Evolutionary conservation across 306 rosid genomes (phyloP), one percentile per base, ranked within the genome.

Genomic region (Prunus davidiana): DNA sequence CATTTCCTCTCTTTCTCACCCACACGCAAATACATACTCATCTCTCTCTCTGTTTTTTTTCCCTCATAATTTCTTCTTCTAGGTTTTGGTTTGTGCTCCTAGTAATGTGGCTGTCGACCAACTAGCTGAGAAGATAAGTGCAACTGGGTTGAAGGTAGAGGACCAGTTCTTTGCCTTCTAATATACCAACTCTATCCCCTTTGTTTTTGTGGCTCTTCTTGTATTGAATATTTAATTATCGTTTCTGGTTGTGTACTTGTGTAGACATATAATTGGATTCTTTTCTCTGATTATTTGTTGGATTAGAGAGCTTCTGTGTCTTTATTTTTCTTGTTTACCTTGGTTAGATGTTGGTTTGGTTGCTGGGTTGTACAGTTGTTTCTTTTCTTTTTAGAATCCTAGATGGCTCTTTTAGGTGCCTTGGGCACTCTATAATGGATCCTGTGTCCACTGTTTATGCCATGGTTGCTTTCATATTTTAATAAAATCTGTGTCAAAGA

Each of bases 51-150:
- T 32, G 4, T 11, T 25, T 43, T 7, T 75, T 43, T 41, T 64
- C 25, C 25, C 5, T 66, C 12, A 43, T 79, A 3, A 69, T 3
- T 62, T 41, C 9, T 49, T 52, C 51, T 66, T 81, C 79, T 84
- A 95, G 97, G 99, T 93, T 74, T 88, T 96, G 91, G 99, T 96
- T 52, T 96, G 98, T 83, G 99, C 99, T 55, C 98, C 99, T 71
- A 96, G 99, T 85, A 96, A 93, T 80, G 98, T 96, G 66, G 98
- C 98, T 74, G 98, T 93, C 45, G 97, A 93, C 78, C 98, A 96
- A 85, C 88, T 96, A 76, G 99, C 99, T 69, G 99, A 93, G 82
- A 96, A 96, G 83, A 96, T 96, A 78, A 96, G 98, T 88, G 91
- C 98, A 70, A 96, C 99, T 78, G 98, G 99, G 51, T 80, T 96